phyloP scores from a whole-genome alignment of 257 asterid genomes.

The Primulina tabacum region DNA sequence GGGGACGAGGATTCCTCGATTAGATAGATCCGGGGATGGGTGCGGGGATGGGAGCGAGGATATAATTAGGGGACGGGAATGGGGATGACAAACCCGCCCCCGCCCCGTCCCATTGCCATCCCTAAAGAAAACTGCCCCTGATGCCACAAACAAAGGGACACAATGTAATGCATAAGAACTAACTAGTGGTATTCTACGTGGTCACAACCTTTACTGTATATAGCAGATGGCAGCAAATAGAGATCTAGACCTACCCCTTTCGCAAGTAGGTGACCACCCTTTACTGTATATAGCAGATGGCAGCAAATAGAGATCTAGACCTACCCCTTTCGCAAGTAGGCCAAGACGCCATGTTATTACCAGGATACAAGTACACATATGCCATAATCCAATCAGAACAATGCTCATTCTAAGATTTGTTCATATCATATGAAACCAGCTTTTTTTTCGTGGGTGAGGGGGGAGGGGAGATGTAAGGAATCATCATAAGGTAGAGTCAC shows the following conservation, averaged over 20 bases:
- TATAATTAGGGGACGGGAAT: too few relatives aligned
- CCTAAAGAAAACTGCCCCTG: neutral
- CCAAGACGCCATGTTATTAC: neutral
- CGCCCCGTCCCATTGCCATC: too few relatives aligned
- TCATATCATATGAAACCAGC: neutral
- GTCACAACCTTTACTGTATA: too few relatives aligned
- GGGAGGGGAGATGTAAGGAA: neutral
- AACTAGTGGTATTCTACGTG: neutral
- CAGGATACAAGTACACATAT: neutral
- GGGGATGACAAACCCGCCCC: too few relatives aligned
- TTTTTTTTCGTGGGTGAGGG: neutral
- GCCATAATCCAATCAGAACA: neutral
- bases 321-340: neutral
- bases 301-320: neutral
- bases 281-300: neutral
- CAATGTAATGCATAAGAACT: neutral
- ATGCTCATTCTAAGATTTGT: neutral
- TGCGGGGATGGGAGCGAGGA: too few relatives aligned
- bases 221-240: too few relatives aligned
- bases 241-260: too few relatives aligned
- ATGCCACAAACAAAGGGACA: neutral
- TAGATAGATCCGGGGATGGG: too few relatives aligned
- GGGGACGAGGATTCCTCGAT: too few relatives aligned
- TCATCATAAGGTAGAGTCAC: conserved; percentile 11
- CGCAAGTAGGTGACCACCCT: too few relatives aligned